Base-by-base conservation (phyloP, 768 basidiomycete genomes). In the Clitopilus passeckerianus region DNA sequence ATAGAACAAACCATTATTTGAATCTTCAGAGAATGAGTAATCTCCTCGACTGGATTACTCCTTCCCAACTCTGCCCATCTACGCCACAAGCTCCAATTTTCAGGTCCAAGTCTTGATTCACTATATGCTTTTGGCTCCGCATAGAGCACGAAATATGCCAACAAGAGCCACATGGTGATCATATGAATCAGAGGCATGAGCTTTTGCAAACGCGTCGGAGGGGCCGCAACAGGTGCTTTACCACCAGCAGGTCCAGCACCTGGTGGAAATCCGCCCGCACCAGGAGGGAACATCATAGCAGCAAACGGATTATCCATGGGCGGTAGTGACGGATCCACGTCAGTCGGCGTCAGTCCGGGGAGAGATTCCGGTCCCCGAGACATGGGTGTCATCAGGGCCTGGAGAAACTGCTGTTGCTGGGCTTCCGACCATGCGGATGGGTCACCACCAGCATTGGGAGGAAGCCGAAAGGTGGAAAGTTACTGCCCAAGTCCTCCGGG, bases 61-160 rank as follows among this genome's bases (percentile, higher is more conserved):
- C 71, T 71, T 8, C 71, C 75, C 37, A 91, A 72, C 59, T 80
- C 78, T 7, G 82, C 81, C 91, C 90, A 91, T 54, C 89, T 75
- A 54, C 70, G 74, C 86, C 86, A 88, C 46, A 77, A 63, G 33
- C 63, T 61, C 8, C 66, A 63, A 18, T 65, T 66, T 7, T 53
- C 74, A 46, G 72, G 67, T 27, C 68, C 63, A 1, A 75, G 75
- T 5, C 72, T 70, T 1, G 71, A 67, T 60, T 75, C 73, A 3
- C 70, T 69, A 66, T 81, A 83, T 34, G 67, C 72, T 56, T 75
- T 72, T 5, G 90, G 90, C 65, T 90, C 90, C 60, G 71, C 76
- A 73, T 79, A 86, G 12, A 91, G 59, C 6, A 89, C 80, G 67
- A 91, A 92, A 68, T 84, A 87, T 5, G 80, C 80, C 50, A 92